Conservation (phyloP, 1,139 yeast species). For the Keqinozyma sinolaborantium region DNA sequence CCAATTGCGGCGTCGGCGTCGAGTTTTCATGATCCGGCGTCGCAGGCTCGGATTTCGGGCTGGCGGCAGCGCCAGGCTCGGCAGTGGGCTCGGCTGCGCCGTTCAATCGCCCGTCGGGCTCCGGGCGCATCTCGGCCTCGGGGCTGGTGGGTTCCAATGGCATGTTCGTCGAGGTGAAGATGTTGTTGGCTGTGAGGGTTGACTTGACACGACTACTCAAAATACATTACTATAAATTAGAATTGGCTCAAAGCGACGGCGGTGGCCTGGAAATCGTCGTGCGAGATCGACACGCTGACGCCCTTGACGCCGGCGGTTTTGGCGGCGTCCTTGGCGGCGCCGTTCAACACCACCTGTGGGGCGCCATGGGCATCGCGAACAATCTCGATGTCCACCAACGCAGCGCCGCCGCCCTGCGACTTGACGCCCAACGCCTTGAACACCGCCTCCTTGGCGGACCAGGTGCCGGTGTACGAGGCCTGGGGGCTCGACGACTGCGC, state of each 20-base stretch:
- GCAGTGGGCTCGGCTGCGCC: not conserved
- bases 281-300: conserved; percentile 88
- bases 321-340: conserved; percentile 77
- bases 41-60: not conserved
- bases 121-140: too few relatives aligned
- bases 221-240: conserved; percentile 13
- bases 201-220: not conserved
- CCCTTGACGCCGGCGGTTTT: conserved; percentile 60
- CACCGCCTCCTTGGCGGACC: conserved; percentile 99
- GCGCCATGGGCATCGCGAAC: conserved; percentile 71
- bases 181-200: not conserved
- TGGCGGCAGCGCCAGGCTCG: not conserved
- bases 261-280: conserved; percentile 94
- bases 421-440: conserved; percentile 91
- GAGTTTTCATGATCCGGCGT: too few relatives aligned
- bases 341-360: conserved; percentile 74
- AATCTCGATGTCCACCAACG: conserved; percentile 91
- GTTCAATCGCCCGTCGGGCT: not conserved
- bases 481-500: conserved; percentile 66
- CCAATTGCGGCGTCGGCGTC: too few relatives aligned
- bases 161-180: not conserved
- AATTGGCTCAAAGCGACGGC: conserved; percentile 91
- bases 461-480: conserved; percentile 94
- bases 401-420: conserved; percentile 93
- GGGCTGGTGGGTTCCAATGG: not conserved